Conservation (phyloP, 257 asterid genomes). For the Cordia subcordata region DNA sequence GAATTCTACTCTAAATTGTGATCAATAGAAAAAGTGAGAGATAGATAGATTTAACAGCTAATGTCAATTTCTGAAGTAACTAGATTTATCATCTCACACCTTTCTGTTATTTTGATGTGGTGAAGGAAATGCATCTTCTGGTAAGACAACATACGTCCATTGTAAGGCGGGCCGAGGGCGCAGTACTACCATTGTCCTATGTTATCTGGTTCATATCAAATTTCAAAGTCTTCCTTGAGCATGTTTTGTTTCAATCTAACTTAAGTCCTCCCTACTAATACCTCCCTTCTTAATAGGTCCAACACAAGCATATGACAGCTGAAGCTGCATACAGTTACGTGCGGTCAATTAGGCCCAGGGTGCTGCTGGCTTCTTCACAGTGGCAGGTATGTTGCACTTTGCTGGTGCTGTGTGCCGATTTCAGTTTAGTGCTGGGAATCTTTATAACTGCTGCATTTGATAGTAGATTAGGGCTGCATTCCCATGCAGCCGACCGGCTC, state of each 20-base stretch:
- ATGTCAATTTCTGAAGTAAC: background rate
- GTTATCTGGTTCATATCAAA: conserved; percentile 61
- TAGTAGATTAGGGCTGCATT: too few species aligned
- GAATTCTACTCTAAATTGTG: background rate
- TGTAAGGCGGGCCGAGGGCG: conserved; percentile 99
- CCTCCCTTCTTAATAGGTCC: conserved; percentile 40
- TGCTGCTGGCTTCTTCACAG: conserved; percentile 73
- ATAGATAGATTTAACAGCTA: background rate
- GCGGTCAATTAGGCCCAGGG: conserved; percentile 81
- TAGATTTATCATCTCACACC: background rate
- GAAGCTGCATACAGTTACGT: conserved; percentile 61
- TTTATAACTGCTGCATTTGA: too few species aligned
- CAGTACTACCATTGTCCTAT: conserved; percentile 92
- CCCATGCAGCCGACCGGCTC: too few species aligned
- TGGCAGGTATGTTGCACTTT: conserved; percentile 48
- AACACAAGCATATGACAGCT: conserved; percentile 78
- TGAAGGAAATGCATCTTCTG: conserved; percentile 55
- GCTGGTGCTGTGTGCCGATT: too few species aligned
- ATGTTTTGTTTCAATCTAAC: background rate
- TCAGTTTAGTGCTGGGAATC: too few species aligned
- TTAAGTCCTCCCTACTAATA: conserved; percentile 11
- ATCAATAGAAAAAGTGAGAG: background rate
- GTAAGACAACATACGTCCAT: conserved; percentile 81
- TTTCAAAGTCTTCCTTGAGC: background rate
- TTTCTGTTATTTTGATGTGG: background rate